These are phyloP conservation scores for Scheffersomyces illinoinensis DNA, from an alignment of 1,139 yeast genomes.

Conservation along the genomic window DNA sequence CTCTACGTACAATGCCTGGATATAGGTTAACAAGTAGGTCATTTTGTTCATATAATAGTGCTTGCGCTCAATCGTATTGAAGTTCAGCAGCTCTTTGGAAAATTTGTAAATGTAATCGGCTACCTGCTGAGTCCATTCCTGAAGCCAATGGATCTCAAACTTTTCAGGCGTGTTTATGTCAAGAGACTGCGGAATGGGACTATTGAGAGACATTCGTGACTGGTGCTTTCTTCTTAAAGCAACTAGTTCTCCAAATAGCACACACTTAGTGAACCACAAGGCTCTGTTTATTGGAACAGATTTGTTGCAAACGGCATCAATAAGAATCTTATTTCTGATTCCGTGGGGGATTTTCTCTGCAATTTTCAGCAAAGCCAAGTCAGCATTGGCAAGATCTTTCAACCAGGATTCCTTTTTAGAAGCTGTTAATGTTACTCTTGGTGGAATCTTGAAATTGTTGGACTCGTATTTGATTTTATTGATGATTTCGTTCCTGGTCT, in stretches of 20 bases:
- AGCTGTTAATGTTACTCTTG: conserved; percentile 86
- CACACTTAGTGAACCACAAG: conserved; percentile 87
- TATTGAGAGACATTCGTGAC: conserved; percentile 9
- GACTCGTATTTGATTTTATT: conserved; percentile 60
- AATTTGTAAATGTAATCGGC: conserved; percentile 58
- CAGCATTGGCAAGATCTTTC: conserved; percentile 68
- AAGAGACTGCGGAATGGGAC: conserved; percentile 8
- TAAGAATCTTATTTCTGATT: conserved; percentile 64
- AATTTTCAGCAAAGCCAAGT: conserved; percentile 63
- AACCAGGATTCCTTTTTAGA: conserved; percentile 85
- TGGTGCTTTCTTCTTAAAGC: conserved; percentile 56
- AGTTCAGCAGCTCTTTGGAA: conserved; percentile 37
- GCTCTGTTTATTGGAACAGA: conserved; percentile 76
- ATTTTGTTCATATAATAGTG: conserved; percentile 53
- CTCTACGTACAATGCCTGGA: conserved; percentile 68
- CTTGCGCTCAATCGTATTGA: conserved; percentile 31
- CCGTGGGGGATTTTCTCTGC: conserved; percentile 92
- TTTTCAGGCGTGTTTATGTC: conserved; percentile 18
- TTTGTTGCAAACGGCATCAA: conserved; percentile 70
- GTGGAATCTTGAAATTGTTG: conserved; percentile 69
- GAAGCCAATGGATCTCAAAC: conserved; percentile 65
- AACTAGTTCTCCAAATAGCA: conserved; percentile 77
- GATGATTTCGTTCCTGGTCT: conserved; percentile 59
- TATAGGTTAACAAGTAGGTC: conserved; percentile 58
- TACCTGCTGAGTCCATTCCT: conserved; percentile 87